phyloP scores from a whole-genome alignment of 2,329 filamentous ascomycete genomes.

The Talaromyces pinophilus region DNA sequence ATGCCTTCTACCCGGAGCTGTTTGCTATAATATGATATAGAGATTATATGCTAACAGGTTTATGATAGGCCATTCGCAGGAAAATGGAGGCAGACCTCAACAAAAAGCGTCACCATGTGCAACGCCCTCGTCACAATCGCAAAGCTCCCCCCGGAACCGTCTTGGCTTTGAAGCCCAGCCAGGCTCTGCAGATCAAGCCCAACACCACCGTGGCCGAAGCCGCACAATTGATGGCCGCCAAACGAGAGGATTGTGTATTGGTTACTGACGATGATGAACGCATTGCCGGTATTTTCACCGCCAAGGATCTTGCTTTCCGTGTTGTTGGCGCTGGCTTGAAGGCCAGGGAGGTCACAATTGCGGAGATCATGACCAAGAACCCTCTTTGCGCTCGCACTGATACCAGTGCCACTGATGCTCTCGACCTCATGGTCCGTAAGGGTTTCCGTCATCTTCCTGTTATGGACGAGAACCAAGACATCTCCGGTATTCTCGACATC shows the following conservation, averaged over 20 bases:
- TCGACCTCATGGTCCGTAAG: constrained; percentile 97
- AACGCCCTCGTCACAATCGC: constrained; percentile 77
- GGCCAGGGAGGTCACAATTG: constrained; percentile 85
- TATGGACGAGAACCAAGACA: constrained; percentile 99
- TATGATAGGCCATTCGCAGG: constrained; percentile 80
- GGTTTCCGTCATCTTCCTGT: constrained; percentile 96
- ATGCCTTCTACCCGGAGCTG: constrained; percentile 27
- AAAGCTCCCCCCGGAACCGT: constrained; percentile 97
- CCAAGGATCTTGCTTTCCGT: constrained; percentile 96
- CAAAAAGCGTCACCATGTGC: constrained; percentile 87
- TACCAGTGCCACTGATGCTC: constrained; percentile 93
- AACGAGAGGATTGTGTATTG: constrained; percentile 95
- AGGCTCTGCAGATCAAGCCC: constrained; percentile 96
- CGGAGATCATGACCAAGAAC: constrained; percentile 99
- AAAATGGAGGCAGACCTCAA: constrained; percentile 97
- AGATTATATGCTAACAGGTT: neutral
- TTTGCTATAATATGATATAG: neutral
- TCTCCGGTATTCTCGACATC: constrained; percentile 95
- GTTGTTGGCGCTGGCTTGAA: constrained; percentile 91
- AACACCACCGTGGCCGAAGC: constrained; percentile 91
- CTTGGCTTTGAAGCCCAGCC: constrained; percentile 90
- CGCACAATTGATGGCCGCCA: constrained; percentile 97
- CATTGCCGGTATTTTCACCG: constrained; percentile 98
- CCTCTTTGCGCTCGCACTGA: constrained; percentile 95
- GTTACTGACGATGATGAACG: constrained; percentile 98